These are phyloP conservation scores for Elaeis guineensis DNA, from an alignment of 176 grass and related monocot genomes.

Conservation along the genomic window DNA sequence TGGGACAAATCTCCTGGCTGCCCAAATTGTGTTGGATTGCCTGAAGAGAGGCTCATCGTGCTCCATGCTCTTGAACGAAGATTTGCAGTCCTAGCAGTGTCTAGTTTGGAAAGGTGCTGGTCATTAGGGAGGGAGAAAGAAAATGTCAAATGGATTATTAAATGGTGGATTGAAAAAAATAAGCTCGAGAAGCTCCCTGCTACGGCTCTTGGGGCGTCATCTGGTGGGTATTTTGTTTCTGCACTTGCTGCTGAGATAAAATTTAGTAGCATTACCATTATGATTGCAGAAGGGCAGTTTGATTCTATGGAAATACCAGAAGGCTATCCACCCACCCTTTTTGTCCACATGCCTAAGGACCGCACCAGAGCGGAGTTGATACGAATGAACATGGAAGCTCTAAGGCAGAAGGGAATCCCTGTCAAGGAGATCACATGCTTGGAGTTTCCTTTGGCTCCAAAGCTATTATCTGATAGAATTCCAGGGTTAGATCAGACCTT, in stretches of 20 bases:
- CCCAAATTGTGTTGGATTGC: slow-evolving; percentile 56
- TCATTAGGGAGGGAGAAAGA: slow-evolving; percentile 40
- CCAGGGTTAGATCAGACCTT: slow-evolving; percentile 35
- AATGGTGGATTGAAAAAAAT: slow-evolving; percentile 47
- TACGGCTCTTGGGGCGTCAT: slow-evolving; percentile 66
- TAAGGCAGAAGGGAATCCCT: slow-evolving; percentile 39
- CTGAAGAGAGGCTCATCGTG: slow-evolving; percentile 76
- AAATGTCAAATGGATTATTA: slow-evolving; percentile 63
- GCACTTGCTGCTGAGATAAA: slow-evolving; percentile 52
- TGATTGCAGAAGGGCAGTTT: slow-evolving; percentile 85
- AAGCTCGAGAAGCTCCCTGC: slow-evolving; percentile 52
- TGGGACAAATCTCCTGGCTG: slow-evolving; percentile 67
- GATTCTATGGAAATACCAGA: slow-evolving; percentile 26
- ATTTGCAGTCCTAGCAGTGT: slow-evolving; percentile 60
- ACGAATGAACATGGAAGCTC: slow-evolving; percentile 27
- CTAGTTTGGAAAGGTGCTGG: slow-evolving; percentile 74
- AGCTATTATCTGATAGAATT: slow-evolving; percentile 40
- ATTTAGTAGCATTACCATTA: slow-evolving; percentile 56
- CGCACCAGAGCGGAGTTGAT: slow-evolving; percentile 23
- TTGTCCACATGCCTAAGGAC: slow-evolving; percentile 91
- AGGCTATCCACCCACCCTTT: slow-evolving; percentile 73
- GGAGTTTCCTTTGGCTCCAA: slow-evolving; percentile 40
- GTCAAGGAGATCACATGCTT: slow-evolving; percentile 54
- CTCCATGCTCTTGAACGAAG: slow-evolving; percentile 47
- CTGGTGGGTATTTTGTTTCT: slow-evolving; percentile 79